Evolutionary conservation across 139 green algal genomes (phyloP).

Genomic region (Coccomyxa sp.): DNA sequence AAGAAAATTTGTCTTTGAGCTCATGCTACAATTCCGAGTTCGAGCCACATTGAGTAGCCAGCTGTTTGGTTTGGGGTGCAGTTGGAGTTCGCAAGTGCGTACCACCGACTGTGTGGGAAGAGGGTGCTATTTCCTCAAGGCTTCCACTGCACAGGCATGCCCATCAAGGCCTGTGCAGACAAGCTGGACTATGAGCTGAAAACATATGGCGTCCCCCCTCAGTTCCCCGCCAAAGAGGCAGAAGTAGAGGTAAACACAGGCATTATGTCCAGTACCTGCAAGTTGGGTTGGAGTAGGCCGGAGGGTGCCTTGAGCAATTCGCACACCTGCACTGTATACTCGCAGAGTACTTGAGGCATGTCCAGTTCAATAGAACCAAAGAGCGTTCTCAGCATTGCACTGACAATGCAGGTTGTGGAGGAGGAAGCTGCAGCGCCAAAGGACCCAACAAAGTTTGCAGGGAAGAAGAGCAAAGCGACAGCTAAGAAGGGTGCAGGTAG

Average conservation of each 20-base stretch:
- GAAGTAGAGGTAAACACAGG: conserved; percentile 5
- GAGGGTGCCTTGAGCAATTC: too few relatives aligned
- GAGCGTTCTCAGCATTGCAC: neutral
- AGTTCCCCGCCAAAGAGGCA: conserved; percentile 66
- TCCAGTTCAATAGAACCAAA: too few relatives aligned
- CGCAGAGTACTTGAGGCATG: too few relatives aligned
- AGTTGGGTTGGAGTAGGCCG: too few relatives aligned
- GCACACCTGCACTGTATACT: too few relatives aligned
- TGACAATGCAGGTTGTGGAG: neutral
- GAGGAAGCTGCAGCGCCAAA: conserved; percentile 15
- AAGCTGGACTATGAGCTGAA: conserved; percentile 86
- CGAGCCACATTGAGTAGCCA: too few relatives aligned
- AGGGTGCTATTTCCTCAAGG: conserved; percentile 93
- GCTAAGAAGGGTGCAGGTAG: conserved; percentile 76
- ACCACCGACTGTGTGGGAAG: conserved; percentile 86
- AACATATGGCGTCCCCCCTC: conserved; percentile 81
- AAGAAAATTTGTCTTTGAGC: too few relatives aligned
- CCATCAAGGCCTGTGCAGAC: conserved; percentile 94
- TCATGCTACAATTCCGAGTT: too few relatives aligned
- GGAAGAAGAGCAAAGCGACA: conserved; percentile 90
- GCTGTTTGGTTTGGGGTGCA: conserved; percentile 19
- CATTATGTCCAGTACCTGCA: neutral
- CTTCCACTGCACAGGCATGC: conserved; percentile 99
- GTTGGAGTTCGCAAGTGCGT: conserved; percentile 95
- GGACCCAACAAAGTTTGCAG: conserved; percentile 85